phyloP scores from a whole-genome alignment of 179 eudicot species.

The Nepenthes alata region DNA sequence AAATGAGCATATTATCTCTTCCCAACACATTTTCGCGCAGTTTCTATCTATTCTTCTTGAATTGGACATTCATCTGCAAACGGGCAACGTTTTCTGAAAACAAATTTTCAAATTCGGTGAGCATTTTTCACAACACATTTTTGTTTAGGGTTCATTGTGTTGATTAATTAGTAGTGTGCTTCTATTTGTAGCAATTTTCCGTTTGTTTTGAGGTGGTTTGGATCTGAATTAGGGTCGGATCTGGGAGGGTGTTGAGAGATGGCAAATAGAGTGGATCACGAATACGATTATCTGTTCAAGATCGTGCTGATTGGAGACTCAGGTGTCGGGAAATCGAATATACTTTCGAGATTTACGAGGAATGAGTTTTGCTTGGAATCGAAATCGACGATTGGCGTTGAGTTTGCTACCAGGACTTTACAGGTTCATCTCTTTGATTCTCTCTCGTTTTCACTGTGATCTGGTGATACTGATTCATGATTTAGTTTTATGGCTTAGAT shows the following conservation, averaged over 20 bases:
- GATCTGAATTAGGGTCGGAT: constrained; percentile 8
- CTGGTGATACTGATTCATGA: background rate
- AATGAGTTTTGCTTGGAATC: constrained; percentile 29
- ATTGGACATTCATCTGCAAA: too few relatives aligned
- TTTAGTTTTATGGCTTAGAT: background rate
- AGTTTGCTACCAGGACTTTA: constrained; percentile 26
- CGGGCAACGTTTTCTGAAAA: too few relatives aligned
- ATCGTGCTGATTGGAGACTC: constrained; percentile 29
- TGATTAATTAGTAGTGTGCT: too few relatives aligned
- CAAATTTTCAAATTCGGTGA: too few relatives aligned
- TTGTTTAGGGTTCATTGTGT: too few relatives aligned
- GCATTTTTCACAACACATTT: too few relatives aligned
- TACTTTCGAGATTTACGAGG: constrained; percentile 23
- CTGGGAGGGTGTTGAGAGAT: constrained; percentile 2
- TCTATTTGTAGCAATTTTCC: too few relatives aligned
- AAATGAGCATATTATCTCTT: too few relatives aligned
- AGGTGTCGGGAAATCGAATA: constrained; percentile 30
- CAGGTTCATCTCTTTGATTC: constrained; percentile 14
- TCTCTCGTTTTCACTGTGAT: background rate
- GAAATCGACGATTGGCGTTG: constrained; percentile 32
- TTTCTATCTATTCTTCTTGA: too few relatives aligned
- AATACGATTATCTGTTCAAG: constrained; percentile 26
- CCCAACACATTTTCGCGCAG: too few relatives aligned
- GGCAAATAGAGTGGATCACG: constrained; percentile 26
- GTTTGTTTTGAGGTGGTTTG: background rate